Evolutionary conservation across 192 early-diverging fungal genomes (phyloP), one percentile per base, ranked within the genome.

Genomic region (Jimgerdemannia lactiflua): DNA sequence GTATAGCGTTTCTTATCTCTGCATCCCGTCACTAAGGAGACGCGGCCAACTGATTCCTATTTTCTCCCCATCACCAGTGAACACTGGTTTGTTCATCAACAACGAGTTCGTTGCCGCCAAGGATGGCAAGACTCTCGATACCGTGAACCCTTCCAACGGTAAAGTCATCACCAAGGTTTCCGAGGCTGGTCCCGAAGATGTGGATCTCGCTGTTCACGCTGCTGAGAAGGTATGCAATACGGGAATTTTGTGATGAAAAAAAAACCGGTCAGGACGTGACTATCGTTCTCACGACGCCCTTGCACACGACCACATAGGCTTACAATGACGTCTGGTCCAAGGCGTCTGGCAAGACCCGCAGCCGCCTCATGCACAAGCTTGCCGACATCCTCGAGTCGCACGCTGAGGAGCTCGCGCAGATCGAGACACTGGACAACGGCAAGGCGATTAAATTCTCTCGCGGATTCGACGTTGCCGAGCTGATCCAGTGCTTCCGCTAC

Each of bases 341-440:
- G 63, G 81, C 86, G 4, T 68, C 83, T 0, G 81, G 85, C 39
- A 39, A 77, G 69, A 71, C 86, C 80, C 76, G 92, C 85, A 43
- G 79, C 39, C 71, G 78, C 81, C 73, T 87, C 4, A 83, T 96
- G 75, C 72, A 83, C 70, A 84, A 89, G 64, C 81, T 95, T 9
- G 94, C 93, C 4, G 72, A 81, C 4, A 73, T 86, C 4, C 67
- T 90, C 19, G 85, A 86, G 29, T 49, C 77, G 7, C 81, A 91
- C 39, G 66, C 84, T 9, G 84, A 83, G 64, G 78, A 84, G 43
- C 59, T 93, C 18, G 86, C 88, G 2, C 78, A 75, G 9, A 76
- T 93, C 39, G 94, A 95, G 79, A 86, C 91, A 3, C 80, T 83
- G 43, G 95, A 95, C 77, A 93, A 94, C 71, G 95, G 94, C 29